Evolutionary conservation across 2,329 filamentous ascomycete species (phyloP).

Genomic region (Herpotrichia juniperi): DNA sequence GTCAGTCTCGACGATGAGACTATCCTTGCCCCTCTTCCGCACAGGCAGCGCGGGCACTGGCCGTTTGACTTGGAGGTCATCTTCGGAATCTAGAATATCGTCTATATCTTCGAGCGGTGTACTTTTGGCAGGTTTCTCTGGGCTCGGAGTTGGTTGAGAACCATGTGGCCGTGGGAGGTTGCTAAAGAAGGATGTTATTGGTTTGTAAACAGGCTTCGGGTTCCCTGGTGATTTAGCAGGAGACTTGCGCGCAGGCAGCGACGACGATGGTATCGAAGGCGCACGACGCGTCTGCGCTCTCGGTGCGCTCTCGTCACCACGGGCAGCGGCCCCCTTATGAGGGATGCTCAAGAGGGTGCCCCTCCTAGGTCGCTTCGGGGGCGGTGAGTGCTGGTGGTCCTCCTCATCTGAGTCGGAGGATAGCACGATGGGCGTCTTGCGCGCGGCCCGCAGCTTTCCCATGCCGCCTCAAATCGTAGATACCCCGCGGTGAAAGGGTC

Average conservation of each 20-base stretch:
- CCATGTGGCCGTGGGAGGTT: constrained; percentile 49
- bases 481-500: constrained; percentile 26
- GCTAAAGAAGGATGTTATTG: constrained; percentile 58
- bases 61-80: constrained; percentile 29
- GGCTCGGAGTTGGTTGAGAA: constrained; percentile 46
- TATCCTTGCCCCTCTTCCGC: constrained; percentile 34
- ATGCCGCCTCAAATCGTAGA: constrained; percentile 38
- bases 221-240: constrained; percentile 43
- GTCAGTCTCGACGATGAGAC: constrained; percentile 20
- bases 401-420: constrained; percentile 45
- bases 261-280: constrained; percentile 24
- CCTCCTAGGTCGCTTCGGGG: constrained; percentile 37
- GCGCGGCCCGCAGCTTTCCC: constrained; percentile 45
- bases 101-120: constrained; percentile 38
- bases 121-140: constrained; percentile 38
- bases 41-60: constrained; percentile 29
- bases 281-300: constrained; percentile 27
- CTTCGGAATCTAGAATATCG: constrained; percentile 45
- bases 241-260: constrained; percentile 26
- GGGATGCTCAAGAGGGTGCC: constrained; percentile 31
- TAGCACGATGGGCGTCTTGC: constrained; percentile 44
- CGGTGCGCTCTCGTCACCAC: constrained; percentile 22
- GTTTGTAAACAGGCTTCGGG: constrained; percentile 46
- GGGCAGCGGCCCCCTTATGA: constrained; percentile 16
- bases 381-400: constrained; percentile 31